phyloP scores from a whole-genome alignment of 805 yeast species.

The Ascoidea asiatica region DNA sequence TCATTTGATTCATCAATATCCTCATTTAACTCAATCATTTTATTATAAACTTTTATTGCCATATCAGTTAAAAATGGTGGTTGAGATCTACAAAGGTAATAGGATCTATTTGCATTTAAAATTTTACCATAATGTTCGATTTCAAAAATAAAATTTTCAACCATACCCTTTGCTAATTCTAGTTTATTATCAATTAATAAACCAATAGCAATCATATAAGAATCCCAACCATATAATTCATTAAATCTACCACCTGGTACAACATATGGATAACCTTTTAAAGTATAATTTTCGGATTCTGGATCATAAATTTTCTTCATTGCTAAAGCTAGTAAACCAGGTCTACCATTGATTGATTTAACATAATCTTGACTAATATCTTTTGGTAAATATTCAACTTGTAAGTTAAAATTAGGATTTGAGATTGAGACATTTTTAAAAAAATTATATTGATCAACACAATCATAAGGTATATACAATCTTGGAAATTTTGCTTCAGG shows the following conservation, averaged over 20 bases:
- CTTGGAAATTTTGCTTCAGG: conserved; percentile 54
- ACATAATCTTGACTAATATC: conserved; percentile 67
- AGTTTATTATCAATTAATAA: conserved; percentile 50
- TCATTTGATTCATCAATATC: conserved; percentile 36
- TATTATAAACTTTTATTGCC: conserved; percentile 57
- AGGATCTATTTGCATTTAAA: conserved; percentile 85
- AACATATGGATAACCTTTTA: conserved; percentile 69
- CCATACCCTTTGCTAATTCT: conserved; percentile 78
- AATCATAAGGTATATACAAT: conserved; percentile 59
- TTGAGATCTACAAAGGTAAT: conserved; percentile 84
- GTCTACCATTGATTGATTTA: conserved; percentile 61
- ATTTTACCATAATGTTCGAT: conserved; percentile 85
- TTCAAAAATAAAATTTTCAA: conserved; percentile 83
- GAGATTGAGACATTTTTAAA: conserved; percentile 37
- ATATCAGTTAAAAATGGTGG: conserved; percentile 95
- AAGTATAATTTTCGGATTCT: conserved; percentile 23
- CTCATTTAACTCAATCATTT: conserved; percentile 31
- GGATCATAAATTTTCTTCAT: conserved; percentile 42
- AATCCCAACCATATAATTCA: conserved; percentile 97
- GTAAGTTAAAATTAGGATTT: conserved; percentile 41
- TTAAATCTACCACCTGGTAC: conserved; percentile 98
- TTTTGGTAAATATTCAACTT: conserved; percentile 68
- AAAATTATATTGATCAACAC: conserved; percentile 62
- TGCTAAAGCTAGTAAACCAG: conserved; percentile 79
- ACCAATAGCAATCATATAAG: conserved; percentile 84